These are phyloP conservation scores for Phialocephala subalpina DNA, from an alignment of 2,329 filamentous ascomycete species.

Conservation along the genomic window DNA sequence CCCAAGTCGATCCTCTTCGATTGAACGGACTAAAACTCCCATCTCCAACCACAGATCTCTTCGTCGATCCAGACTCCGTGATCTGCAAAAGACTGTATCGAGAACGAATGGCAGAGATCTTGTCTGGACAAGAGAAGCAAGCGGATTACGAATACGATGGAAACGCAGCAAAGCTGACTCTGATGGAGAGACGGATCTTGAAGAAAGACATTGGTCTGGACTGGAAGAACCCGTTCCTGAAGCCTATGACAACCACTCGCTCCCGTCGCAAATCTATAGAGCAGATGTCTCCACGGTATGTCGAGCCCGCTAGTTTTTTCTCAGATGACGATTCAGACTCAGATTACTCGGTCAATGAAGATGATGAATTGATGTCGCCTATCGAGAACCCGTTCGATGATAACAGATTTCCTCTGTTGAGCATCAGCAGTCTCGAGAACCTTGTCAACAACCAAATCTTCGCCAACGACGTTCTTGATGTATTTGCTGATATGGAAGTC, in stretches of 20 bases:
- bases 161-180: no score
- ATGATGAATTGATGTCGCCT: neutral
- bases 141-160: no score
- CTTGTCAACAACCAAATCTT: neutral
- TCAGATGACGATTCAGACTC: neutral
- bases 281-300: neutral
- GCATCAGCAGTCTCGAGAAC: neutral
- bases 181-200: neutral
- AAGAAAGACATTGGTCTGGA: neutral
- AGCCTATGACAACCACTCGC: no score
- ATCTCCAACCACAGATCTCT: neutral
- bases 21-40: neutral
- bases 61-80: neutral
- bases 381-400: neutral
- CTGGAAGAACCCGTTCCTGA: conserved; percentile 1
- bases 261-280: neutral
- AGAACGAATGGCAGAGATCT: no score
- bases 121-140: no score
- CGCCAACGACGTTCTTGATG: neutral
- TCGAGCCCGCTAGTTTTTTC: neutral
- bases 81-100: neutral
- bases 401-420: neutral
- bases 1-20: neutral
- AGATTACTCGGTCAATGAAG: neutral
- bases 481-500: neutral